These are phyloP conservation scores for Alloteropsis angusta DNA, from an alignment of 202 grass and related monocot genomes.

Conservation along the genomic window DNA sequence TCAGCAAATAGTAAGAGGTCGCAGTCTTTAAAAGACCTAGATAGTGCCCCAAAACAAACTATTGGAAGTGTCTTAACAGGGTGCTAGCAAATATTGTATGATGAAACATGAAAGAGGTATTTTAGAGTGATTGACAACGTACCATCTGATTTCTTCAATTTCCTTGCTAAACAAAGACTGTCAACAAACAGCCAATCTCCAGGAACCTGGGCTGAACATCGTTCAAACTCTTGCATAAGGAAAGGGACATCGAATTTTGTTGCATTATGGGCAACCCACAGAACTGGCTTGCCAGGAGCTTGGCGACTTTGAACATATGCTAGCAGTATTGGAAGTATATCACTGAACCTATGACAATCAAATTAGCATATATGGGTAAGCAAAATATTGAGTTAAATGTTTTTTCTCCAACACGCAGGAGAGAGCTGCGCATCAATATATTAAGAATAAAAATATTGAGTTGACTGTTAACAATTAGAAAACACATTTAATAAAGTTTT, in stretches of 20 bases:
- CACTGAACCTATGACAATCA: slow-evolving; percentile 47
- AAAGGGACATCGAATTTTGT: slow-evolving; percentile 54
- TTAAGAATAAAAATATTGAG: background rate
- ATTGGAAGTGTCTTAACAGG: background rate
- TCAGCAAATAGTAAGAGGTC: background rate
- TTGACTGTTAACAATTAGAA: background rate
- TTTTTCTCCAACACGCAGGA: too few relatives aligned
- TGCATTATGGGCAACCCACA: slow-evolving; percentile 72
- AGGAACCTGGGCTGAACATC: slow-evolving; percentile 42
- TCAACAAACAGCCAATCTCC: slow-evolving; percentile 69
- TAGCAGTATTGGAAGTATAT: slow-evolving; percentile 44
- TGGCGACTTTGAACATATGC: slow-evolving; percentile 58
- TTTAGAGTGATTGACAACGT: slow-evolving; percentile 5
- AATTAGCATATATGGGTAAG: slow-evolving; percentile 12
- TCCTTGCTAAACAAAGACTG: slow-evolving; percentile 36
- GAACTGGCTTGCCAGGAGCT: slow-evolving; percentile 42
- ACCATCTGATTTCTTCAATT: slow-evolving; percentile 38
- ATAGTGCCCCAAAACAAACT: background rate
- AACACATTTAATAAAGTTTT: background rate
- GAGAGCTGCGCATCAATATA: too few relatives aligned
- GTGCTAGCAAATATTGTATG: background rate
- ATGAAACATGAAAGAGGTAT: background rate
- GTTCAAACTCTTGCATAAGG: slow-evolving; percentile 45
- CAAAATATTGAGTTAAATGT: background rate
- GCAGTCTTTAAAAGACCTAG: background rate